Base-by-base conservation (phyloP, 805 yeast genomes). In the Hermanozyma aechmeae region DNA sequence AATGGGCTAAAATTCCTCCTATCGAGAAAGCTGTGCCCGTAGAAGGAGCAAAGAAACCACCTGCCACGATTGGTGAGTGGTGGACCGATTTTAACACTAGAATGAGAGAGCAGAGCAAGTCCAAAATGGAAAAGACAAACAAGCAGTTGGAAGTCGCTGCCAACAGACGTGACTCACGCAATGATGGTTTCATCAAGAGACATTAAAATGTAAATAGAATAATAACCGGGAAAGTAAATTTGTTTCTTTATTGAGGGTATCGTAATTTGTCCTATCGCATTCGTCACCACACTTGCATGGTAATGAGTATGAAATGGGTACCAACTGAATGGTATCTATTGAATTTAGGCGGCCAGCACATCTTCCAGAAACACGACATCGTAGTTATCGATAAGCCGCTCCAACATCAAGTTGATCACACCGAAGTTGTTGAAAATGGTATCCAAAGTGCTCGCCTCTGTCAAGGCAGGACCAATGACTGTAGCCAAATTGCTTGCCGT, bases 401-500 rank as follows among this genome's bases (percentile, higher is more conserved):
- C 79, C 39, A 74, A 57, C 15, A 71, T 52, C 17, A 60, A 61
- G 37, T 70, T 72, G 68, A 72, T 70, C 32, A 70, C 55, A 5
- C 79, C 78, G 47, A 73, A 72, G 35, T 59, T 65, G 31, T 56
- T 60, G 13, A 63, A 57, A 39, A 68, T 49, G 10, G 61, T 50
- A 13, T 67, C 71, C 26, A 73, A 65, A 24, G 48, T 56, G 36
- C 72, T 61, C 10, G 76, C 74, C 38, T 73, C 78, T 4, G 75
- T 70, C 31, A 73, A 60, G 3, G 75, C 70, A 1, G 78, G 78
- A 2, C 77, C 78, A 38, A 89, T 79, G 5, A 89, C 96, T 31
- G 93, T 89, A 4, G 96, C 94, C 45, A 89, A 58, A 48, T 89
- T 89, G 2, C 85, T 77, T 3, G 94, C 73, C 32, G 79, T 83